Base-by-base conservation (phyloP, 2,329 filamentous ascomycete genomes). In the Fusarium equiseti region DNA sequence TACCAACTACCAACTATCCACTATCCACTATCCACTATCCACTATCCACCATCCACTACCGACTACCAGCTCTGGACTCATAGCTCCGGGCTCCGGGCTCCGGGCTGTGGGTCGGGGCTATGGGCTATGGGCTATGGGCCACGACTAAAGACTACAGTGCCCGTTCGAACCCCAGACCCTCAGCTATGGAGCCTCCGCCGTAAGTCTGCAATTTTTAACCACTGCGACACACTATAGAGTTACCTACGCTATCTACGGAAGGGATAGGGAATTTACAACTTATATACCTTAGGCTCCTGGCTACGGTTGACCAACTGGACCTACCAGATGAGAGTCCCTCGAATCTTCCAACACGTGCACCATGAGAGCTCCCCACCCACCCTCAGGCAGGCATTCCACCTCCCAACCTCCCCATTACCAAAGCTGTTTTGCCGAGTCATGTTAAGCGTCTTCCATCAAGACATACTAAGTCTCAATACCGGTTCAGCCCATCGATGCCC, bases 241-340 rank as follows among this genome's bases (percentile, higher is more conserved):
- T 38, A 38, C 35, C 4, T 38, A 38, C 35, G 35, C 35, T 38
- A 38, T 38, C 35, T 38, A 38, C 35, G 6, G 10, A 38, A 12
- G 6, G 10, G 0, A 2, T n/a, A 6, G 35, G 1, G 35, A n/a
- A 2, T n/a, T 38, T 38, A 38, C 5, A 38, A n/a, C 35, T 38
- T n/a, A 38, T n/a, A 38, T 38, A n/a, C 5, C 35, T 38, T 12
- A n/a, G 20, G 20, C 32, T 7, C 6, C 35, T 11, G 35, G 35
- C 18, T n/a, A 3, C 35, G 4, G 18, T 6, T n/a, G 9, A 12
- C 3, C 3, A 12, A n/a, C 3, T 38, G 18, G 18, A 4, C 18
- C 35, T n/a, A 38, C n/a, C 35, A 38, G 1, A 38, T 12, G 6
- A 3, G 0, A 6, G 18, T 0, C 2, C 4, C 35, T 0, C 4